Evolutionary conservation across 495 filamentous ascomycete species (phyloP).

Genomic region (Elaphomyces granulatus): DNA sequence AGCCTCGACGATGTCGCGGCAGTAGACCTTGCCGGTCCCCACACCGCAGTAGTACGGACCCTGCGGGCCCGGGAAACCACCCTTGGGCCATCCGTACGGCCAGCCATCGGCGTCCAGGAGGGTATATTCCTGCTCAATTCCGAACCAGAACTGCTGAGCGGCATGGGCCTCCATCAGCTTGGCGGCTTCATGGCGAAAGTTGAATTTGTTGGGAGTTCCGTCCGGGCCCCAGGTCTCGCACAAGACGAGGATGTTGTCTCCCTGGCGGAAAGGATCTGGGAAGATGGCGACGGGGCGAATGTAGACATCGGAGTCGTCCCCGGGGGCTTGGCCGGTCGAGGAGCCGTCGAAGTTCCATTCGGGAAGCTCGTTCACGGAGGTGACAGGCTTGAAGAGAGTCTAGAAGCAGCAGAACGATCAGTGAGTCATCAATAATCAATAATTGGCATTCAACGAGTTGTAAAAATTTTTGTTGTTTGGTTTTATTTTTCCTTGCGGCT

Average conservation of each 20-base stretch:
- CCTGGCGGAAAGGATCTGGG: slow-evolving; percentile 83
- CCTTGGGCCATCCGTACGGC: slow-evolving; percentile 89
- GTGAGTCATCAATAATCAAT: too few relatives aligned
- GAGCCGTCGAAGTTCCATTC: slow-evolving; percentile 99
- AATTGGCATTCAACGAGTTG: too few relatives aligned
- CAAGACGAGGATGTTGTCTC: slow-evolving; percentile 83
- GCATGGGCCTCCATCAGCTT: slow-evolving; percentile 81
- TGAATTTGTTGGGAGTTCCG: slow-evolving; percentile 97
- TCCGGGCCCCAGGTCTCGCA: slow-evolving; percentile 93
- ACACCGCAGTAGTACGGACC: slow-evolving; percentile 99
- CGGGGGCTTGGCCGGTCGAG: slow-evolving; percentile 84
- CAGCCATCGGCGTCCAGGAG: slow-evolving; percentile 74
- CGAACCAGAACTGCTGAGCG: slow-evolving; percentile 85
- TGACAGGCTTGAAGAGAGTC: slow-evolving; percentile 60
- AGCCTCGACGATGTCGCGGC: slow-evolving; percentile 95
- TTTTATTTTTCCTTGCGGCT: too few relatives aligned
- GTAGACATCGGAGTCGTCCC: slow-evolving; percentile 97
- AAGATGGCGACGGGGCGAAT: slow-evolving; percentile 80
- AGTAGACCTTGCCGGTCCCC: slow-evolving; percentile 92
- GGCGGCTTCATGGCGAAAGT: slow-evolving; percentile 80
- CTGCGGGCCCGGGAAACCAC: slow-evolving; percentile 92
- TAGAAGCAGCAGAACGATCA: too few relatives aligned
- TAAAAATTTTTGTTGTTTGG: too few relatives aligned
- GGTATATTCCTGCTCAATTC: slow-evolving; percentile 96
- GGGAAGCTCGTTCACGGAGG: slow-evolving; percentile 65